Evolutionary conservation across 78 protist genomes (phyloP), one percentile per base, ranked within the genome.

Genomic region (Guillardia theta): DNA sequence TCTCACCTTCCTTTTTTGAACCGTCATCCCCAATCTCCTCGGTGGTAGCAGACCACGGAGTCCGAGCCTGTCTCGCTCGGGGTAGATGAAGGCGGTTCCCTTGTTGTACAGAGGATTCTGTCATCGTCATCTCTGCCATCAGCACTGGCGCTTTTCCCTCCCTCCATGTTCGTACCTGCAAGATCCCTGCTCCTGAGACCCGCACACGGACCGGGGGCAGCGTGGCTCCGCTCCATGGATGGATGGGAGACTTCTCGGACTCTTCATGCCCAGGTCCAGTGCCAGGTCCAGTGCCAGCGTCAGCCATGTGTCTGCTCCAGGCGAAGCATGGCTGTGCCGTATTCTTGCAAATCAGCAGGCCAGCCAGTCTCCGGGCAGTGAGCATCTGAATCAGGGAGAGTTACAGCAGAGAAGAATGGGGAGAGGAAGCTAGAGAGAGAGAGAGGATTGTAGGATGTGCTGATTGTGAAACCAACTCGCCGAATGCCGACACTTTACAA

Each of bases 1-100:
- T n/a, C n/a, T n/a, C n/a, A 58, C 70, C 70, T 58, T 58, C 41
- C 36, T 4, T 43, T 33, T 70, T 43, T 70, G 83, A 24, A 70
- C 6, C 36, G n/a, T 24, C 83, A 70, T 70, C 41, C n/a, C 83
- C 15, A 70, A 36, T 43, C 83, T 70, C 22, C 83, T 36, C 18
- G 90, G 90, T 78, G 90, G 90, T 48, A 78, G 21, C 43, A 78
- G 90, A 18, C 90, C 90, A 18, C 90, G 1, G 41, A 78, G 48
- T 8, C 90, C 90, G 83, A 95, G 96, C 24, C 88, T 48, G n/a
- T 94, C 94, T 0, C 97, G 92, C 94, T 97, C 97, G 9, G 53
- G 45, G 21, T 2, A 0, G 6, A 96, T n/a, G 93, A 96, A 97
- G 1, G 96, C 96, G 4, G 96, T 94, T 10, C 97, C 96, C 78